Evolutionary conservation across 2,329 filamentous ascomycete genomes (phyloP).

Genomic region (Akanthomyces uredinophilus): DNA sequence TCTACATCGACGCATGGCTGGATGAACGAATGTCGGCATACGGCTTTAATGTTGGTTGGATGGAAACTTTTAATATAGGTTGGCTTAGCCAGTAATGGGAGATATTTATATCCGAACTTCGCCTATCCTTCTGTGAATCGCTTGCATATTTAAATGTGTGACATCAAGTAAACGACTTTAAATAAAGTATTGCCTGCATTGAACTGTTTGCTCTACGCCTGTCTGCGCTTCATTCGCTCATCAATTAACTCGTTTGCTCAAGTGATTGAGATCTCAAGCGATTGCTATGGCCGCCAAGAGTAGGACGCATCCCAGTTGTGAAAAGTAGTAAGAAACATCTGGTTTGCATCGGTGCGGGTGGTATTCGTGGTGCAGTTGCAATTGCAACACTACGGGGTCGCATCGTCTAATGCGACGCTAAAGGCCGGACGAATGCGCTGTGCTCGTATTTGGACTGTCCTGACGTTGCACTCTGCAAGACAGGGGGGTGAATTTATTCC

Average conservation of each 20-base stretch:
- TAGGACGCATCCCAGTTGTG: no score
- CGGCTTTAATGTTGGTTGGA: conserved; percentile 8
- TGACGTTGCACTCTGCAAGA: background rate
- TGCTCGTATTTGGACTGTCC: conserved; percentile 1
- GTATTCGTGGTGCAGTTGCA: background rate
- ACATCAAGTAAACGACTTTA: no score
- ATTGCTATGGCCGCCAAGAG: no score
- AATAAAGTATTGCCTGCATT: no score
- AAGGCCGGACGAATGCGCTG: background rate
- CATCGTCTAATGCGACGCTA: background rate
- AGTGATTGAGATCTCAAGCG: no score
- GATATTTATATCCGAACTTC: background rate
- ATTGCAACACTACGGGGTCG: background rate
- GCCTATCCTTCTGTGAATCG: background rate
- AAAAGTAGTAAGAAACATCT: no score
- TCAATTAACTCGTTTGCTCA: no score
- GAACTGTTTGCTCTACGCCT: no score
- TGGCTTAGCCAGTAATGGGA: conserved; percentile 14
- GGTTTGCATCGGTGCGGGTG: background rate
- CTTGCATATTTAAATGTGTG: no score
- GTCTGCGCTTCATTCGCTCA: no score
- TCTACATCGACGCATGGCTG: conserved; percentile 1
- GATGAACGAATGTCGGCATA: background rate
- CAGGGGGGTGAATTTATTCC: background rate
- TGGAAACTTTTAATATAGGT: conserved; percentile 13